These are phyloP conservation scores for Albatrellus ellisii DNA, from an alignment of 768 basidiomycete species.

Conservation along the genomic window DNA sequence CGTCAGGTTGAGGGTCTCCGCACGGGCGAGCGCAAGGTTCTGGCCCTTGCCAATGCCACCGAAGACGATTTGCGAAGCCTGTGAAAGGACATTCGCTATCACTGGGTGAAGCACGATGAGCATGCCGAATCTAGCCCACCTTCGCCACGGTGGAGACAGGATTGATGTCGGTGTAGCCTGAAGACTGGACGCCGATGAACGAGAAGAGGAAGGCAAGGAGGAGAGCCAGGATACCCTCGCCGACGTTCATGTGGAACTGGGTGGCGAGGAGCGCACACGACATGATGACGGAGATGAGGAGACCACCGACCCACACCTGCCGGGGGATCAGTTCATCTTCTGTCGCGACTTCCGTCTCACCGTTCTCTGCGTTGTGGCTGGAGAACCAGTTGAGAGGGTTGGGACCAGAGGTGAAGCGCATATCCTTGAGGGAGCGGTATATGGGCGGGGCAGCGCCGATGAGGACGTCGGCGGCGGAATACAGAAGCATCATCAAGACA, in stretches of 20 bases:
- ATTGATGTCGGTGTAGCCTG: conserved; percentile 48
- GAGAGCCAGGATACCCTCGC: conserved; percentile 42
- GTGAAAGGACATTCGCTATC: neutral
- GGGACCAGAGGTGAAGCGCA: conserved; percentile 3
- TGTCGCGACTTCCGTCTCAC: conserved; percentile 41
- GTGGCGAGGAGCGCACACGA: conserved; percentile 40
- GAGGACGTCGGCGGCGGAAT: conserved; percentile 41
- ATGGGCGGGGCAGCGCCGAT: conserved; percentile 27
- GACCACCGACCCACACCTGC: conserved; percentile 40
- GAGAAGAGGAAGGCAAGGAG: conserved; percentile 52
- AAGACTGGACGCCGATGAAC: conserved; percentile 51
- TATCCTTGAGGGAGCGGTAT: conserved; percentile 14
- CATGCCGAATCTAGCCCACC: conserved; percentile 13
- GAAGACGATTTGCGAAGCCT: conserved; percentile 51
- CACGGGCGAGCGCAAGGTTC: conserved; percentile 21
- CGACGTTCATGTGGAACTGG: conserved; percentile 43
- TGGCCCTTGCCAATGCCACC: conserved; percentile 44
- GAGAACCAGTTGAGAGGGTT: conserved; percentile 13
- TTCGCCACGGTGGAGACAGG: conserved; percentile 48
- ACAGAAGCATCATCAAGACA: conserved; percentile 47
- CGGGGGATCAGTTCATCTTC: conserved; percentile 40
- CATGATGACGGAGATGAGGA: conserved; percentile 34
- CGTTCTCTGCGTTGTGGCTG: conserved; percentile 23
- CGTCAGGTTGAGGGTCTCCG: conserved; percentile 34
- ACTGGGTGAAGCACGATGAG: neutral